Evolutionary conservation across 2,329 filamentous ascomycete genomes (phyloP).

Genomic region (Elsinoe fawcettii): DNA sequence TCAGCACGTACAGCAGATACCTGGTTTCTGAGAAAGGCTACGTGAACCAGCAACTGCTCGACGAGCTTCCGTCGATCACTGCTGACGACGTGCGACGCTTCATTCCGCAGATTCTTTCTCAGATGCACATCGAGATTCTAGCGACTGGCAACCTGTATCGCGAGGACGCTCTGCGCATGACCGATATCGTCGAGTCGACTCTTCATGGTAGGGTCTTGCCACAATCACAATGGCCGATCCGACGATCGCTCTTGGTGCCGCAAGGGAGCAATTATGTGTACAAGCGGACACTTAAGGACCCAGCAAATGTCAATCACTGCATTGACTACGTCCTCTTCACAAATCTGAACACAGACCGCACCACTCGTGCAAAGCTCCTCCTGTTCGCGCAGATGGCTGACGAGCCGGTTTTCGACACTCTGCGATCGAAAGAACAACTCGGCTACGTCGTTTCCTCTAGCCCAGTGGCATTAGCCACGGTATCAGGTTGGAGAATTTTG

Average conservation of each 20-base stretch:
- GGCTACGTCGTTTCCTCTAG: constrained; percentile 94
- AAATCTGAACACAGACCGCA: constrained; percentile 50
- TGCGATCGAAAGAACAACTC: constrained; percentile 93
- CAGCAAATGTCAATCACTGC: constrained; percentile 65
- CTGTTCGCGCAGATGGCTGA: constrained; percentile 84
- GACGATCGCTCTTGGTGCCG: constrained; percentile 68
- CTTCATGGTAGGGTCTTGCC: constrained; percentile 68
- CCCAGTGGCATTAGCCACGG: constrained; percentile 63
- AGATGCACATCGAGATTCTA: constrained; percentile 80
- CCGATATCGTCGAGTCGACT: constrained; percentile 70
- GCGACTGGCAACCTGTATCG: constrained; percentile 91
- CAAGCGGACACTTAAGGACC: constrained; percentile 71
- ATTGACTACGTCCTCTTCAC: constrained; percentile 43
- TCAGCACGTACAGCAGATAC: constrained; percentile 74
- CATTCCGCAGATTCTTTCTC: constrained; percentile 69
- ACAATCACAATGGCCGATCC: constrained; percentile 68
- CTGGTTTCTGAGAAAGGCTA: constrained; percentile 69
- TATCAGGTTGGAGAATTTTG: constrained; percentile 72
- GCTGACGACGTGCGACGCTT: constrained; percentile 68
- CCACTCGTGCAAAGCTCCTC: constrained; percentile 65
- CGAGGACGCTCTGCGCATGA: constrained; percentile 81
- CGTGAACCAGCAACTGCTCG: constrained; percentile 70
- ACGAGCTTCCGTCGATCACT: constrained; percentile 67
- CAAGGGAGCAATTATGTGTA: constrained; percentile 77
- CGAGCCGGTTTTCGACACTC: constrained; percentile 88